These are phyloP conservation scores for Pythium oligandrum DNA, from an alignment of 352 stramenopile genomes.

Conservation along the genomic window DNA sequence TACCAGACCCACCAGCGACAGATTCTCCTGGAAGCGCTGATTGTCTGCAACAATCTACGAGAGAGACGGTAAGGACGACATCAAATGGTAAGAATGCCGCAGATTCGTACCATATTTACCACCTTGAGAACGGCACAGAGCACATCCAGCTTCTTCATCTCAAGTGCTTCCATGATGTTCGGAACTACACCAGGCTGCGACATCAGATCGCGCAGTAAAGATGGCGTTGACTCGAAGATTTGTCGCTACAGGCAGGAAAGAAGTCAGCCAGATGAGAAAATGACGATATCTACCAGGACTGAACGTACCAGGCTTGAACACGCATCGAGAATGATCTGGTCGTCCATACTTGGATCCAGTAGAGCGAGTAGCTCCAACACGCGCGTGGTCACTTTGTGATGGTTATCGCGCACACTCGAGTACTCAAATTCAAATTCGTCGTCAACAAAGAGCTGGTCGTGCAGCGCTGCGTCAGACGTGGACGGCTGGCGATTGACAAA, in stretches of 20 bases:
- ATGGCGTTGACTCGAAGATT: slow-evolving; percentile 73
- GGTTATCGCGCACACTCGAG: slow-evolving; percentile 58
- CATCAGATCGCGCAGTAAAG: slow-evolving; percentile 76
- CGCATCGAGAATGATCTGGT: slow-evolving; percentile 79
- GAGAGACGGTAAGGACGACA: too few relatives aligned
- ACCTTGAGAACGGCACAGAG: slow-evolving; percentile 82
- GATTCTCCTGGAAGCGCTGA: slow-evolving; percentile 88
- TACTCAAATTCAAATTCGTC: slow-evolving; percentile 83
- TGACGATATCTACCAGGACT: neutral
- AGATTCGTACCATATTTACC: slow-evolving; percentile 66
- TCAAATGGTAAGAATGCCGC: too few relatives aligned
- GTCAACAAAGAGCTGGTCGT: slow-evolving; percentile 75
- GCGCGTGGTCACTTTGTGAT: slow-evolving; percentile 69
- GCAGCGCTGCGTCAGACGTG: slow-evolving; percentile 28
- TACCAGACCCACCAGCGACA: slow-evolving; percentile 88
- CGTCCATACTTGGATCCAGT: slow-evolving; percentile 82
- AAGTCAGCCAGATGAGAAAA: neutral
- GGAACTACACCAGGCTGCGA: slow-evolving; percentile 89
- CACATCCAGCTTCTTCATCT: slow-evolving; percentile 89
- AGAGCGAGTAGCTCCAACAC: slow-evolving; percentile 74
- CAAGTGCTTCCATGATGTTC: slow-evolving; percentile 91
- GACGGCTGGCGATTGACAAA: slow-evolving; percentile 6
- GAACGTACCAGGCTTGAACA: slow-evolving; percentile 58
- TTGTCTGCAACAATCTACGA: slow-evolving; percentile 85
- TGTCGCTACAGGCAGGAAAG: slow-evolving; percentile 37